Conservation (phyloP, 768 basidiomycete species). For the Sarcodon sp. region DNA sequence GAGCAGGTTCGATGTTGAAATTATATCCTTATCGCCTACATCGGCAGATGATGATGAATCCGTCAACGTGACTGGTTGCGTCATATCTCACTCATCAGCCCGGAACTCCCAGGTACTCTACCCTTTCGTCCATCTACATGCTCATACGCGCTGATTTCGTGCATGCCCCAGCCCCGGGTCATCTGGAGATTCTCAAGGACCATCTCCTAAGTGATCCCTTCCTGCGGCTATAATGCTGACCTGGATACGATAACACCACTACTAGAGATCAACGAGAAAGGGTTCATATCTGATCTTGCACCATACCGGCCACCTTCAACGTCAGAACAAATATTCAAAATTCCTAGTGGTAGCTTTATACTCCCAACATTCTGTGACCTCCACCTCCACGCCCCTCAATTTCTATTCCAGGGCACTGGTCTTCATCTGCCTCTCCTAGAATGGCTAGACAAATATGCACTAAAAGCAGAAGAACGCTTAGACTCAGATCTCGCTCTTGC, state of each 20-base stretch:
- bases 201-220: background rate
- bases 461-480: conserved; percentile 66
- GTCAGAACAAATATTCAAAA: conserved; percentile 14
- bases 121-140: background rate
- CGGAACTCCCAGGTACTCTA: too few relatives aligned
- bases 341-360: conserved; percentile 45
- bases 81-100: too few relatives aligned
- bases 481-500: conserved; percentile 54
- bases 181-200: background rate
- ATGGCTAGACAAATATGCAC: conserved; percentile 77
- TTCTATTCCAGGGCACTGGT: conserved; percentile 78
- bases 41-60: too few relatives aligned
- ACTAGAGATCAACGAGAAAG: conserved; percentile 22
- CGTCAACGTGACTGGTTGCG: too few relatives aligned
- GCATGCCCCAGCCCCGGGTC: background rate
- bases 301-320: conserved; percentile 23
- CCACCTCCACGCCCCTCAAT: conserved; percentile 84
- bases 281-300: conserved; percentile 41
- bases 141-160: background rate
- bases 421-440: conserved; percentile 76
- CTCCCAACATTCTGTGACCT: conserved; percentile 75
- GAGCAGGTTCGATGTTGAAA: background rate
- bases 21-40: too few relatives aligned
- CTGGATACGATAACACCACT: background rate
- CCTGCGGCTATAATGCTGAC: too few relatives aligned